Evolutionary conservation across 148 eudicot genomes (phyloP).

Genomic region (Gaultheria prostrata): DNA sequence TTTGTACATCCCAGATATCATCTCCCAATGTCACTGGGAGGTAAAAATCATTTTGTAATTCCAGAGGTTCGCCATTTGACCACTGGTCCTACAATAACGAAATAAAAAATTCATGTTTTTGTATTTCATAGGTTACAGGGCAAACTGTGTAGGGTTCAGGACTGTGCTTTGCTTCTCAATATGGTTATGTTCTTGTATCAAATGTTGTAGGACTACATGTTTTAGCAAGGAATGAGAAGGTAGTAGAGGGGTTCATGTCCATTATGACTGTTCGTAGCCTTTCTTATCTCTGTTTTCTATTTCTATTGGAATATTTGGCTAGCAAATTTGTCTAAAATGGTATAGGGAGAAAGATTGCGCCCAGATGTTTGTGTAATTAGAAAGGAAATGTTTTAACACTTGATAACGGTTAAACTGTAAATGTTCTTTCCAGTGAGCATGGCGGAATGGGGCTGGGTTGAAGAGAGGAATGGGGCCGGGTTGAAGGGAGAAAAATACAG

Average conservation of each 20-base stretch:
- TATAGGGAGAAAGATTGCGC: neutral
- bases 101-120: neutral
- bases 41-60: neutral
- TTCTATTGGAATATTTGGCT: neutral
- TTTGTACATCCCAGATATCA: neutral
- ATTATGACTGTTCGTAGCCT: neutral
- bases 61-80: neutral
- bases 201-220: neutral
- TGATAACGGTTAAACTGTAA: too few species aligned
- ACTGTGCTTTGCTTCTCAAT: conserved; percentile 1
- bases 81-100: neutral
- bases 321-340: neutral
- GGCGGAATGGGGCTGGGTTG: too few species aligned
- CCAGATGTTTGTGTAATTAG: neutral
- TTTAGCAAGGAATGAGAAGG: neutral
- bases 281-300: neutral
- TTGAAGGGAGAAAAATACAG: too few species aligned
- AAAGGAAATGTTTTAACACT: neutral
- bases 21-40: neutral
- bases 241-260: neutral
- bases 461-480: too few species aligned
- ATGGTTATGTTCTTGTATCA: neutral
- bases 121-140: neutral
- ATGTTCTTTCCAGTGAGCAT: too few species aligned
- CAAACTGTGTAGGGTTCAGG: neutral